Evolutionary conservation across 2,329 filamentous ascomycete species (phyloP), one percentile per base, ranked within the genome.

Genomic region (Lasiodiplodia citricola): DNA sequence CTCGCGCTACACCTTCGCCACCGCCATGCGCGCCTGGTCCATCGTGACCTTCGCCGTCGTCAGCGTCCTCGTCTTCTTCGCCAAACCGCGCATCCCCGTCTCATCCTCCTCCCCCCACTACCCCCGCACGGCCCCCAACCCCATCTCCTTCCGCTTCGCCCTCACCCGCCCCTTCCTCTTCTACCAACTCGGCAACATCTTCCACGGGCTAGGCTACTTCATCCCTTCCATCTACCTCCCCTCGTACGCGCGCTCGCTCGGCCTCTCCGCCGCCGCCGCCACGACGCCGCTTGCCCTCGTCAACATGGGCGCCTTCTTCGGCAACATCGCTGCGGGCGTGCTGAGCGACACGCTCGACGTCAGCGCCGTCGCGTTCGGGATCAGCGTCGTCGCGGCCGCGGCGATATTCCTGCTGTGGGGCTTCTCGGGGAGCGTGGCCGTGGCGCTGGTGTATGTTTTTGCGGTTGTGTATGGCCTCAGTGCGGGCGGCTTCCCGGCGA

Each of bases 371-470:
- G 76, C 83, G 4, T 58, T 79, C 1, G 74, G 82, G 13, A 78
- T 78, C 4, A 77, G 80, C 0, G 55, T 81, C 14, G 80, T 78
- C 6, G 77, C 78, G 18, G 73, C 77, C 2, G 35, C 78, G 3
- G 73, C 76, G 3, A 78, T 79, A 1, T 82, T 84, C 70, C 72
- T 84, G 23, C 75, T 86, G 37, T 85, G 85, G 77, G 82, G 83
- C 18, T 71, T 84, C 0, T 78, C 81, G 2, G 54, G 54, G 2
- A 2, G 1, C 2, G 83, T 82, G 14, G 79, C 75, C 23, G 69
- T 82, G 47, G 70, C 78, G 16, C 74, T 77, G 70, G 72, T 84
- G 0, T 83, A 83, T 68, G 70, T 81, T 18, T 84, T 84, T 67
- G 80, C 71, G 74, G 78, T 80, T 56, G 77, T 73, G 6, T 87